Evolutionary conservation across 2,329 filamentous ascomycete species (phyloP).

Genomic region (Colletotrichum tropicale): DNA sequence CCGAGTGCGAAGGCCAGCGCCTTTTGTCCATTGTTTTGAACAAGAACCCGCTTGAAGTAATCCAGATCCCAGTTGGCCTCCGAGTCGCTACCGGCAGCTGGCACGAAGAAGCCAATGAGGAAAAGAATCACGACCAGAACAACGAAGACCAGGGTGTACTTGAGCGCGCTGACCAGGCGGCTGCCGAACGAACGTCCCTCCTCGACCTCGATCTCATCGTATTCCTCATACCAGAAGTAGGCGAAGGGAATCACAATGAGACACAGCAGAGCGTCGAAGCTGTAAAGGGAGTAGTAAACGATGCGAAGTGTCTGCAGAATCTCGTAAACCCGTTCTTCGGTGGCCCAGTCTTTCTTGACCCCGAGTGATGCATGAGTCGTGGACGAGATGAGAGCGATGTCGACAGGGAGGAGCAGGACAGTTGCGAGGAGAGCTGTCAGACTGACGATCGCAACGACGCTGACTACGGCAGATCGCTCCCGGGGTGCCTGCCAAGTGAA

Average conservation of each 20-base stretch:
- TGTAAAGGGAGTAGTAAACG: conserved; percentile 93
- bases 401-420: conserved; percentile 89
- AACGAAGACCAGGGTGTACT: conserved; percentile 89
- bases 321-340: conserved; percentile 75
- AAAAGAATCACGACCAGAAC: conserved; percentile 82
- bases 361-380: conserved; percentile 79
- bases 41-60: conserved; percentile 85
- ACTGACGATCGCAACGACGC: conserved; percentile 83
- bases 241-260: conserved; percentile 90
- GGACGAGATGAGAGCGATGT: conserved; percentile 92
- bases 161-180: conserved; percentile 82
- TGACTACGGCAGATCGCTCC: conserved; percentile 84
- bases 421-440: conserved; percentile 89
- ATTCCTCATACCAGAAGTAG: conserved; percentile 98
- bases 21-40: conserved; percentile 89
- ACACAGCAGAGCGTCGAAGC: conserved; percentile 87
- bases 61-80: conserved; percentile 80
- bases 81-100: conserved; percentile 71
- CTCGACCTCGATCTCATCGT: conserved; percentile 87
- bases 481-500: conserved; percentile 90
- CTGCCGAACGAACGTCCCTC: conserved; percentile 73
- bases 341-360: conserved; percentile 93
- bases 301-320: conserved; percentile 84
- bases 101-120: conserved; percentile 92
- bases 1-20: conserved; percentile 90